Conservation (phyloP, 2,329 filamentous ascomycete genomes). For the Trichoderma polysporum region DNA sequence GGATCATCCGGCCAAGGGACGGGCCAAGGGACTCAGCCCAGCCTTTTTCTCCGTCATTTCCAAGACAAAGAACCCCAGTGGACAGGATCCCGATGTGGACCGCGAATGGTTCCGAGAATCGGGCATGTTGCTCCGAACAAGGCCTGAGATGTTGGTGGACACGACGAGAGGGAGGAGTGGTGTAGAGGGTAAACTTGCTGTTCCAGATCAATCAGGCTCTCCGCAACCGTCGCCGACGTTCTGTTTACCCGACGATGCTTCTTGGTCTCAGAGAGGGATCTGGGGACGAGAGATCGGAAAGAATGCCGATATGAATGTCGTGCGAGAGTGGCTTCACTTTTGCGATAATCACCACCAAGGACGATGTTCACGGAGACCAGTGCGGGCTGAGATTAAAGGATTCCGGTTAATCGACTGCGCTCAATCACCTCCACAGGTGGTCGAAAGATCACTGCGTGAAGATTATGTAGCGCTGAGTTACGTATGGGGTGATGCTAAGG, state of each 20-base stretch:
- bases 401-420: constrained; percentile 38
- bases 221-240: background rate
- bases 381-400: constrained; percentile 30
- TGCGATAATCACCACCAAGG: constrained; percentile 36
- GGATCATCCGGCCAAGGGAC: constrained; percentile 32
- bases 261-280: constrained; percentile 34
- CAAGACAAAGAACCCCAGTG: constrained; percentile 32
- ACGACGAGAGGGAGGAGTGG: constrained; percentile 24
- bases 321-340: constrained; percentile 36
- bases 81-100: constrained; percentile 33
- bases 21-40: constrained; percentile 32
- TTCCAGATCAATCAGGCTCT: constrained; percentile 26
- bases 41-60: constrained; percentile 37
- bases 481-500: constrained; percentile 33
- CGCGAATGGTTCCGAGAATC: constrained; percentile 35
- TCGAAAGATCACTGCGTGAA: constrained; percentile 31
- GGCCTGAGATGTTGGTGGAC: constrained; percentile 31
- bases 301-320: constrained; percentile 33
- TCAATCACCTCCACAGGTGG: constrained; percentile 33
- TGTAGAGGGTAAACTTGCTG: constrained; percentile 23
- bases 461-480: constrained; percentile 38
- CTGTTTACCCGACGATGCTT: constrained; percentile 1
- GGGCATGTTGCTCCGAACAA: constrained; percentile 36
- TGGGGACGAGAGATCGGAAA: constrained; percentile 37
- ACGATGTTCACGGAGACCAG: constrained; percentile 32